Percentiles rank a stretch among this genome's conserved stretches.
phyloP scores from a whole-genome alignment of 345 rosid genomes.

The Salix arbutifolia region DNA sequence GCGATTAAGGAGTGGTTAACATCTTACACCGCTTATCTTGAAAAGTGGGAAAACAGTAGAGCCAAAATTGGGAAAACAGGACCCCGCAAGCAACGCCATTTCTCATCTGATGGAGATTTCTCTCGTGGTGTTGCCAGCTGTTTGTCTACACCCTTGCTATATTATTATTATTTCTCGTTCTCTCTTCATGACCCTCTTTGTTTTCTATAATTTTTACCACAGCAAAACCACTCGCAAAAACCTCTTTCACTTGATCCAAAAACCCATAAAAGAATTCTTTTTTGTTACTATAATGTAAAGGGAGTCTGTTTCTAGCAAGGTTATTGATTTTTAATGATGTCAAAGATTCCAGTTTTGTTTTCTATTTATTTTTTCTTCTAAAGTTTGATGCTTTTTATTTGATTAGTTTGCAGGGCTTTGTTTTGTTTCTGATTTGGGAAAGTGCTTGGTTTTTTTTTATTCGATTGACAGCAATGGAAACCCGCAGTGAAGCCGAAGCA shows the following conservation, averaged over 20 bases:
- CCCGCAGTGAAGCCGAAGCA: slow-evolving; percentile 23
- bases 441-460: not conserved
- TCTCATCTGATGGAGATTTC: not conserved
- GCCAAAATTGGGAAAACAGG: not conserved
- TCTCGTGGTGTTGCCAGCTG: slow-evolving; percentile 7
- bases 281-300: not conserved
- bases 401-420: not conserved
- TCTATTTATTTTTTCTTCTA: not conserved
- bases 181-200: not conserved
- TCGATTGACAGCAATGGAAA: slow-evolving; percentile 27
- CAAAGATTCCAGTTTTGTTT: not conserved
- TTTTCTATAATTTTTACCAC: not conserved
- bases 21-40: not conserved
- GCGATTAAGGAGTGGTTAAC: not conserved
- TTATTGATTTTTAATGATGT: not conserved
- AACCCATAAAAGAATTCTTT: not conserved
- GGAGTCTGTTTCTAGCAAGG: not conserved
- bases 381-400: not conserved
- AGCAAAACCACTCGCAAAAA: not conserved
- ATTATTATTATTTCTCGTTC: not conserved
- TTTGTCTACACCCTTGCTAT: not conserved
- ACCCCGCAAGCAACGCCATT: not conserved
- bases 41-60: not conserved
- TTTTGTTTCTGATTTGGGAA: not conserved
- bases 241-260: slow-evolving; percentile 11